Evolutionary conservation across 1,284 basidiomycete species (phyloP).

Genomic region (Puccinia coronata): DNA sequence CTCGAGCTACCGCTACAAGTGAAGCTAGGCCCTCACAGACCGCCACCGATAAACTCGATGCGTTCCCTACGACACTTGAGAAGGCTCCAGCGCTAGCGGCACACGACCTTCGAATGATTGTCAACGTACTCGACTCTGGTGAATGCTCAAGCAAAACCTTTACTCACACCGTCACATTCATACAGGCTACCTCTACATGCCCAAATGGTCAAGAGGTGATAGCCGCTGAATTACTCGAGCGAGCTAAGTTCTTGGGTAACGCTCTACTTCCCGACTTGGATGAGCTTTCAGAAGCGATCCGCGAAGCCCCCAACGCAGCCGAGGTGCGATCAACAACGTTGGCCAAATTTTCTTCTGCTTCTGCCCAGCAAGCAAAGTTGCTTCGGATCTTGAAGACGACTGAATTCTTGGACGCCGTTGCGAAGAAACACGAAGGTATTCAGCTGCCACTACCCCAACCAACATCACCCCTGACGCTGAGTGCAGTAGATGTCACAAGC

Average conservation of each 20-base stretch:
- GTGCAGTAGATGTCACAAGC: constrained; percentile 40
- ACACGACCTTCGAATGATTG: constrained; percentile 76
- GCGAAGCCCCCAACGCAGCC: constrained; percentile 63
- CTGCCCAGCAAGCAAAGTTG: constrained; percentile 88
- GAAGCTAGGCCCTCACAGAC: constrained; percentile 15
- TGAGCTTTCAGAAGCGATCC: constrained; percentile 70
- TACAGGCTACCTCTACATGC: constrained; percentile 82
- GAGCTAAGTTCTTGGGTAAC: constrained; percentile 81
- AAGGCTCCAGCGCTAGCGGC: constrained; percentile 80
- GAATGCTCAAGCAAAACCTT: constrained; percentile 94
- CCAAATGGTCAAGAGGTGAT: constrained; percentile 83
- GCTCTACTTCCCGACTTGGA: too few species aligned
- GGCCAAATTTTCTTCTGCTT: constrained; percentile 84
- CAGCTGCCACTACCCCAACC: constrained; percentile 43
- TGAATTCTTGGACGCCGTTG: constrained; percentile 84
- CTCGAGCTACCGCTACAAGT: too few species aligned
- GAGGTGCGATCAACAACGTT: constrained; percentile 57
- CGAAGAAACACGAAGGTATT: constrained; percentile 61
- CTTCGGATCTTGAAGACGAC: constrained; percentile 90
- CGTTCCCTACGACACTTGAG: too few species aligned
- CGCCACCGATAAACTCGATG: constrained; percentile 45
- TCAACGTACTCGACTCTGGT: constrained; percentile 88
- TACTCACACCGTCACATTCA: constrained; percentile 81
- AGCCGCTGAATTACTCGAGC: constrained; percentile 76
- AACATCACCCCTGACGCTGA: too few species aligned